phyloP scores from a whole-genome alignment of 2,329 filamentous ascomycete species.

The Penicillium thymicola region DNA sequence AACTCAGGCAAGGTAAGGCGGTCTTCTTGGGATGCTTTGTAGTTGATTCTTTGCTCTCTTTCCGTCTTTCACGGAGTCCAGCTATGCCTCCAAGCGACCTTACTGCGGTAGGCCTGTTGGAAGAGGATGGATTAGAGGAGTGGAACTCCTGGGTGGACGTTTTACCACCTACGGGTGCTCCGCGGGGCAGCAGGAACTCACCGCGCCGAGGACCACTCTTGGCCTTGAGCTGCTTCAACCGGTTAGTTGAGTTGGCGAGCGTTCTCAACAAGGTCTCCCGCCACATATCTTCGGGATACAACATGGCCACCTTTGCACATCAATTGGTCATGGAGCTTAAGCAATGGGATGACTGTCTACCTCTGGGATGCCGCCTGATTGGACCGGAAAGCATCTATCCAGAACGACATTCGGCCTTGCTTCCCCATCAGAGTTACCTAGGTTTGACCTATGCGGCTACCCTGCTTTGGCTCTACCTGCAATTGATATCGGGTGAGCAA shows the following conservation, averaged over 20 bases:
- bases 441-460: constrained; percentile 37
- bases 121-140: constrained; percentile 68
- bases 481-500: constrained; percentile 32
- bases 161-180: constrained; percentile 31
- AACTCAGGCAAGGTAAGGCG: constrained; percentile 39
- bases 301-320: constrained; percentile 30
- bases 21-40: constrained; percentile 53
- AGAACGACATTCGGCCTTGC: constrained; percentile 34
- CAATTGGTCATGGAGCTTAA: constrained; percentile 37
- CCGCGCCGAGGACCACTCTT: constrained; percentile 41
- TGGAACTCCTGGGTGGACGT: constrained; percentile 68
- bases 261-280: constrained; percentile 37
- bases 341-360: constrained; percentile 37
- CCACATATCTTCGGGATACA: constrained; percentile 29
- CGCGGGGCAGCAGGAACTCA: constrained; percentile 26
- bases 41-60: constrained; percentile 52
- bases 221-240: constrained; percentile 54
- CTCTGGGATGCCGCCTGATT: constrained; percentile 37
- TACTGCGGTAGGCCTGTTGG: constrained; percentile 48
- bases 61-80: constrained; percentile 45
- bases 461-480: constrained; percentile 36
- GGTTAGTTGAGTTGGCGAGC: constrained; percentile 43
- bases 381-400: constrained; percentile 37
- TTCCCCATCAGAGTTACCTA: constrained; percentile 42
- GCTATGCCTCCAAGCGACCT: constrained; percentile 50